Evolutionary conservation across 2,329 filamentous ascomycete species (phyloP).

Genomic region (Verticillium longisporum): DNA sequence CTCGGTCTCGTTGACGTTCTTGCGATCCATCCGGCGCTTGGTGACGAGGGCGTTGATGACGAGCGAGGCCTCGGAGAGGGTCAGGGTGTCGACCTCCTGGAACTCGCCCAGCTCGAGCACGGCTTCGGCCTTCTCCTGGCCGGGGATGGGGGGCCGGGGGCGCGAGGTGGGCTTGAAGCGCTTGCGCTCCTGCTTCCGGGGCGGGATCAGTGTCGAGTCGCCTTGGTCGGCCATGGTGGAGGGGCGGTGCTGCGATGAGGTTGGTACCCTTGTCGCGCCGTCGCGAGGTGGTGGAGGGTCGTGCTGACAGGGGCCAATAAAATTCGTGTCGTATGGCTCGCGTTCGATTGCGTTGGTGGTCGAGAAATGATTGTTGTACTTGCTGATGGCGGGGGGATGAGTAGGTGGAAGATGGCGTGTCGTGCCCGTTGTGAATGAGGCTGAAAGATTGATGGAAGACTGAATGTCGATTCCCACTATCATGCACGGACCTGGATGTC

Average conservation of each 20-base stretch:
- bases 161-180: constrained; percentile 43
- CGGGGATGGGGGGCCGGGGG: constrained; percentile 59
- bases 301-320: background rate
- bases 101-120: constrained; percentile 89
- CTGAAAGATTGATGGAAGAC: background rate
- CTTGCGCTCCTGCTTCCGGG: background rate
- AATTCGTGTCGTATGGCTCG: background rate
- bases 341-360: background rate
- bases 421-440: background rate
- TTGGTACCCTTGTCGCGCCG: background rate
- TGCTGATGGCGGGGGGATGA: background rate
- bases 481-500: background rate
- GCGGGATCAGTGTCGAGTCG: background rate
- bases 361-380: background rate
- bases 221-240: background rate
- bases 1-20: constrained; percentile 80
- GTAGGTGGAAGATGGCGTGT: background rate
- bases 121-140: constrained; percentile 81
- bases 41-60: constrained; percentile 86
- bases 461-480: background rate
- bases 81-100: constrained; percentile 83
- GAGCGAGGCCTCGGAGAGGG: constrained; percentile 83
- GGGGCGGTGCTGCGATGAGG: background rate
- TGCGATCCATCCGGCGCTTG: constrained; percentile 71
- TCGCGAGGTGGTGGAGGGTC: background rate